phyloP scores from a whole-genome alignment of 306 rosid genomes.

The Glycyrrhiza uralensis region DNA sequence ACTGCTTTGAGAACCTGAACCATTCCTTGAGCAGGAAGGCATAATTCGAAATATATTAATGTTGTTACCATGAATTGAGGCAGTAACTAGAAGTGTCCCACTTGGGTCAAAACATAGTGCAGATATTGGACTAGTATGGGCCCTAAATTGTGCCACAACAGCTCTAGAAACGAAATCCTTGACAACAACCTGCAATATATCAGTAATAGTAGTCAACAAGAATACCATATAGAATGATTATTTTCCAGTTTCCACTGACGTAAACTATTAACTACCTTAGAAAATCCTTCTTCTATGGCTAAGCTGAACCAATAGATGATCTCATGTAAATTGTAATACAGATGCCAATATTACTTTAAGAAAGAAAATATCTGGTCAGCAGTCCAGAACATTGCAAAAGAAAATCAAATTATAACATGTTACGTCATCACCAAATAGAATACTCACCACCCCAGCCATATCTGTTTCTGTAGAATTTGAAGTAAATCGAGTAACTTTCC shows the following conservation, averaged over 20 bases:
- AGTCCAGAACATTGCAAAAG: conserved; percentile 26
- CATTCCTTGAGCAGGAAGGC: conserved; percentile 63
- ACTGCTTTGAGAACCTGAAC: conserved; percentile 56
- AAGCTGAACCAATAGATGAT: conserved; percentile 45
- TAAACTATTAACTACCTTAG: conserved; percentile 42
- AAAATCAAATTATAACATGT: conserved; percentile 14
- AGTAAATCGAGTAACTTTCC: conserved; percentile 75
- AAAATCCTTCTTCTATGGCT: conserved; percentile 44
- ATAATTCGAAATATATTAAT: conserved; percentile 81
- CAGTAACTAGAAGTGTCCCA: conserved; percentile 87
- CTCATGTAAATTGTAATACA: conserved; percentile 43
- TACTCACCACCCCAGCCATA: conserved; percentile 86
- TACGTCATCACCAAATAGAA: conserved; percentile 25
- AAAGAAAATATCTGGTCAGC: conserved; percentile 38
- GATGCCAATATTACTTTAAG: conserved; percentile 37
- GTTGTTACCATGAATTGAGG: conserved; percentile 85
- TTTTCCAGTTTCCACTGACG: conserved; percentile 21
- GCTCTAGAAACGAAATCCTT: conserved; percentile 76
- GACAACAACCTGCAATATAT: conserved; percentile 71
- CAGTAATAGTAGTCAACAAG: conserved; percentile 17
- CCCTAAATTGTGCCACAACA: conserved; percentile 80
- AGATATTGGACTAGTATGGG: conserved; percentile 87
- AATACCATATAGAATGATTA: conserved; percentile 11
- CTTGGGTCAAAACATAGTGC: conserved; percentile 91
- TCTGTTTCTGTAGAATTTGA: conserved; percentile 69